A percentile compares a stretch with the other conserved stretches of the same genome.
phyloP scores from a whole-genome alignment of 2,329 filamentous ascomycete species.

The Colletotrichum spaethianum region DNA sequence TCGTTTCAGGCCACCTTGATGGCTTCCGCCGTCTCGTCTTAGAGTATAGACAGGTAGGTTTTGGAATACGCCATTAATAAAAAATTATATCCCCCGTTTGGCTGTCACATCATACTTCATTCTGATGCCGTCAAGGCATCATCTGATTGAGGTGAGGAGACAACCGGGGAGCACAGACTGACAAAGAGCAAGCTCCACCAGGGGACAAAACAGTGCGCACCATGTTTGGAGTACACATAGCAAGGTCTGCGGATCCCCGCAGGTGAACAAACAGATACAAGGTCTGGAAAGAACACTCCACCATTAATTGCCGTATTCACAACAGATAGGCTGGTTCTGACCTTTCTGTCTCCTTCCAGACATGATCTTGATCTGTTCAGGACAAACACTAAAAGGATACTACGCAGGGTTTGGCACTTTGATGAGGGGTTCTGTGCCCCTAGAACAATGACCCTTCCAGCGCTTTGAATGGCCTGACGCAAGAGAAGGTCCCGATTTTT shows the following conservation, averaged over 20 bases:
- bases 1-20: neutral
- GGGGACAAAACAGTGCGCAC: neutral
- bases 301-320: neutral
- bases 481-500: neutral
- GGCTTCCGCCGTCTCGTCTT: neutral
- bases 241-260: neutral
- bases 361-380: neutral
- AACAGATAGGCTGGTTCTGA: neutral
- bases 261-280: neutral
- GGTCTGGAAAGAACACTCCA: neutral
- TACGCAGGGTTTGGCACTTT: neutral
- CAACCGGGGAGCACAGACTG: neutral
- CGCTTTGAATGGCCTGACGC: constrained; percentile 22
- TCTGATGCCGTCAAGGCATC: neutral
- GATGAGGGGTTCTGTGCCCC: neutral
- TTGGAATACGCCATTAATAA: neutral
- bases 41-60: neutral
- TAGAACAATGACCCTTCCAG: constrained; percentile 14
- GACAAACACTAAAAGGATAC: neutral
- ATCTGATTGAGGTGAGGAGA: neutral
- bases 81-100: neutral
- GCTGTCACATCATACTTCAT: neutral
- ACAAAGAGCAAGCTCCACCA: neutral
- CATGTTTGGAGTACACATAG: neutral
- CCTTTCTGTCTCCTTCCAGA: neutral